Evolutionary conservation across 148 eudicot genomes (phyloP).

Genomic region (Spergularia marina): DNA sequence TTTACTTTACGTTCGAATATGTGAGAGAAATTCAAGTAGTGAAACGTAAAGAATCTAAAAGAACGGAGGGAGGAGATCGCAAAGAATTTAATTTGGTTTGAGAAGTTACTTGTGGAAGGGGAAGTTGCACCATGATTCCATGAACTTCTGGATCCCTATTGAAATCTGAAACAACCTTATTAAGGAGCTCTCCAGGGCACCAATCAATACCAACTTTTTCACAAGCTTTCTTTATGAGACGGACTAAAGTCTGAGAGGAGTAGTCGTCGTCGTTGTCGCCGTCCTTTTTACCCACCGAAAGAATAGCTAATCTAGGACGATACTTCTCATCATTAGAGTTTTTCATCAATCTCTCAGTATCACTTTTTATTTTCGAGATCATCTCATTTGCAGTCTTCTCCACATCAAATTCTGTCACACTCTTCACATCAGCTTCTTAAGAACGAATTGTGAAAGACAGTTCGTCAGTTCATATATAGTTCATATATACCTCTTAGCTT

Average conservation of each 20-base stretch:
- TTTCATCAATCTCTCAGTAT: constrained; percentile 34
- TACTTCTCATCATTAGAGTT: constrained; percentile 26
- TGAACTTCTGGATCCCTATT: constrained; percentile 44
- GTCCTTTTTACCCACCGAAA: constrained; percentile 45
- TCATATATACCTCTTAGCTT: too few relatives aligned
- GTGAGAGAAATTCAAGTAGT: too few relatives aligned
- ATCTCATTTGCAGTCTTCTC: constrained; percentile 42
- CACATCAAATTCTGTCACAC: constrained; percentile 41
- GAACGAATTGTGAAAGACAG: too few relatives aligned
- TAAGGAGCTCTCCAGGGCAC: constrained; percentile 26
- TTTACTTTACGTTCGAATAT: too few relatives aligned
- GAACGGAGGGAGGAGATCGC: not conserved
- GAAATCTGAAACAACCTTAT: constrained; percentile 32
- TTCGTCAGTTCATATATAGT: too few relatives aligned
- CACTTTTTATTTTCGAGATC: constrained; percentile 39
- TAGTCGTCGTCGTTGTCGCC: constrained; percentile 22
- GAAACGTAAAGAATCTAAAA: not conserved
- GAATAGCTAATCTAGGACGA: constrained; percentile 46
- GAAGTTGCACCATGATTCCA: constrained; percentile 55
- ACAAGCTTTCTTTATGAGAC: constrained; percentile 49
- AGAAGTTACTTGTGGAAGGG: constrained; percentile 48
- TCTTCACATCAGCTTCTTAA: not conserved
- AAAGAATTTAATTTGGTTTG: constrained; percentile 1
- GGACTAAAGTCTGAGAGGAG: constrained; percentile 40
- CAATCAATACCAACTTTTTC: constrained; percentile 49